Evolutionary conservation across 2,329 filamentous ascomycete species (phyloP).

Genomic region (Alternaria burnsii): DNA sequence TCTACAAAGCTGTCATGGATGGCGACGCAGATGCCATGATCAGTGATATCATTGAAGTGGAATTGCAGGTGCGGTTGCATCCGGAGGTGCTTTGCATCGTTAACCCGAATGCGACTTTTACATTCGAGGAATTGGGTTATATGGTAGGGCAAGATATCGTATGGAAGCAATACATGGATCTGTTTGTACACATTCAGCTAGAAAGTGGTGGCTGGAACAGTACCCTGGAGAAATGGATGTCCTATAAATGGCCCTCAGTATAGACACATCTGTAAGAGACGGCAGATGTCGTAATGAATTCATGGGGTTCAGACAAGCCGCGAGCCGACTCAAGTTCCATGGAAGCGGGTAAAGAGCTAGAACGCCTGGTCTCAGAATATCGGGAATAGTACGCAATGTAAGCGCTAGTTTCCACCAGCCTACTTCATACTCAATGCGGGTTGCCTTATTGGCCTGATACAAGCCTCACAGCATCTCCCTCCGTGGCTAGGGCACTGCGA

Average conservation of each 20-base stretch:
- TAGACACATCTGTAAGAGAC: neutral
- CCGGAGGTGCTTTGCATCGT: constrained; percentile 18
- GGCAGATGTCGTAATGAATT: too few species aligned
- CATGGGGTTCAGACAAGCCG: too few species aligned
- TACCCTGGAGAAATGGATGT: constrained; percentile 26
- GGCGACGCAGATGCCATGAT: constrained; percentile 24
- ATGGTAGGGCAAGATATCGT: constrained; percentile 18
- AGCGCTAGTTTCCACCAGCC: neutral
- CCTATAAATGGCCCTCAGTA: constrained; percentile 24
- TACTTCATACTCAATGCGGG: too few species aligned
- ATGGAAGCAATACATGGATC: constrained; percentile 24
- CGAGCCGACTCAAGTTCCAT: too few species aligned
- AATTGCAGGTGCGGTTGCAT: constrained; percentile 22
- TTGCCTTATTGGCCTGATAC: too few species aligned
- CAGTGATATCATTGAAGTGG: constrained; percentile 22
- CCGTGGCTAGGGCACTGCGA: too few species aligned
- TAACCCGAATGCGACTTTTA: constrained; percentile 17
- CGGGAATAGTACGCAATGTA: neutral
- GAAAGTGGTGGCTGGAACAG: constrained; percentile 21
- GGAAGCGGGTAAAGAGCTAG: neutral
- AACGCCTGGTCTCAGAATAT: neutral
- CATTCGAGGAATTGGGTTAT: constrained; percentile 22
- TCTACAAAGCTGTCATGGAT: constrained; percentile 22
- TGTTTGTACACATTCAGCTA: constrained; percentile 19
- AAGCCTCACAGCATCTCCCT: too few species aligned